These are phyloP conservation scores for Penicillium janthinellum DNA, from an alignment of 2,329 filamentous ascomycete species.

Conservation along the genomic window DNA sequence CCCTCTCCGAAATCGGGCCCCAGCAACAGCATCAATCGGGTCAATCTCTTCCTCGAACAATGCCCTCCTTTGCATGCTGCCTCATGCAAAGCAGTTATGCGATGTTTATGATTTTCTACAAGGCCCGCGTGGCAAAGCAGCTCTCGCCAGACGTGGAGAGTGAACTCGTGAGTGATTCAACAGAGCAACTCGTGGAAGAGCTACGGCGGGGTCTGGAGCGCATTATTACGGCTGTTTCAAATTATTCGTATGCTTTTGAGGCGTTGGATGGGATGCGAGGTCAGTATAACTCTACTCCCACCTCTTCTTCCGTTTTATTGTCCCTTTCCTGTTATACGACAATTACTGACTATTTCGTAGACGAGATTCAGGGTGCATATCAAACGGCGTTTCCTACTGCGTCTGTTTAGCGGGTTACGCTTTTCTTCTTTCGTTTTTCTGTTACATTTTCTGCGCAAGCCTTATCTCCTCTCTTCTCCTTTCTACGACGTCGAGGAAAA, in stretches of 20 bases:
- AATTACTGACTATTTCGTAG: slow-evolving; percentile 25
- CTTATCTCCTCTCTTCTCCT: background rate
- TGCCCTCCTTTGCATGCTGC: slow-evolving; percentile 52
- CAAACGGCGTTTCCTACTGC: slow-evolving; percentile 40
- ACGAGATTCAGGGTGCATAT: slow-evolving; percentile 48
- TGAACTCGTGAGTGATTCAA: slow-evolving; percentile 26
- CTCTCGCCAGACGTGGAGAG: slow-evolving; percentile 27
- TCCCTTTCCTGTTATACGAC: background rate
- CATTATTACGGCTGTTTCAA: slow-evolving; percentile 40
- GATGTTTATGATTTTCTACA: slow-evolving; percentile 50
- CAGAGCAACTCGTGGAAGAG: slow-evolving; percentile 39
- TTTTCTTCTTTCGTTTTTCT: background rate
- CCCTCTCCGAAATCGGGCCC: slow-evolving; percentile 27
- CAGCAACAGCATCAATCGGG: slow-evolving; percentile 17
- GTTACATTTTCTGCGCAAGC: slow-evolving; percentile 13
- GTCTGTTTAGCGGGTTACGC: slow-evolving; percentile 23
- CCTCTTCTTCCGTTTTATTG: background rate
- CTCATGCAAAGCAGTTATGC: slow-evolving; percentile 52
- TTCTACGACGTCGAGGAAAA: background rate
- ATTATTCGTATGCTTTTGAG: slow-evolving; percentile 47
- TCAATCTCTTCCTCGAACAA: slow-evolving; percentile 41
- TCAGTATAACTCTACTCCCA: slow-evolving; percentile 19
- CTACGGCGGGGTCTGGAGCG: slow-evolving; percentile 41
- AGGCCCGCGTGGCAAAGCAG: slow-evolving; percentile 42
- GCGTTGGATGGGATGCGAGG: slow-evolving; percentile 49